Evolutionary conservation across 768 basidiomycete species (phyloP), one percentile per base, ranked within the genome.

Genomic region (Hirschioporus abietinus): DNA sequence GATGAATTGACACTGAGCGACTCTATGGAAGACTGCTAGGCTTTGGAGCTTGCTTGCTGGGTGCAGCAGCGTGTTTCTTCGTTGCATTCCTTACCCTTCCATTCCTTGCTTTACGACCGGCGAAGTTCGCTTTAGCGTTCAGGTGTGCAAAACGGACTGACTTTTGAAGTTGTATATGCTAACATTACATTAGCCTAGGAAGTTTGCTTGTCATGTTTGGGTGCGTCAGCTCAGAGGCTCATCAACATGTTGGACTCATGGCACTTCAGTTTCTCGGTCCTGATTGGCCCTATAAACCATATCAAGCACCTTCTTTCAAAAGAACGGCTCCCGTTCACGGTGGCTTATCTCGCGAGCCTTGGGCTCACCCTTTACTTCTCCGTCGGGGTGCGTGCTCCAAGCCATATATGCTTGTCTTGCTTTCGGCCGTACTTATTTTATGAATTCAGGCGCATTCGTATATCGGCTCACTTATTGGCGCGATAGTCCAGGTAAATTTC

Each of bases 131-230:
- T 0, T 80, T 96, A 58, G 86, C 93, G 1, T 93, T 96, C 77
- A 94, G 92, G 85, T 88, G 72, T 58, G 76, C 61, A 15, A 52
- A 15, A 15, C 15, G 42, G 15, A 15, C 42, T 52, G 1, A 52
- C 12, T 15, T 20, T 5, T 52, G 12, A 20, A 1, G 20, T 15
- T 20, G 20, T 20, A 12, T 5, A 1, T 12, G 20, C 42, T 52
- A 52, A 52, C 67, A 60, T 8, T 1, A 68, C 66, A 59, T 24
- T 73, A 93, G 93, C 73, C 79, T 96, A 66, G 95, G 95, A 42
- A 93, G 92, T 70, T 78, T 95, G 67, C 86, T 99, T 34, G 96
- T 99, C 76, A 99, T 99, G 96, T 89, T 93, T 74, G 97, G 95
- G 89, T 94, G 72, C 72, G 89, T 73, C 20, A 12, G 63, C 5